Base-by-base conservation (phyloP, 164 flowering plant species). In the Houttuynia cordata region DNA sequence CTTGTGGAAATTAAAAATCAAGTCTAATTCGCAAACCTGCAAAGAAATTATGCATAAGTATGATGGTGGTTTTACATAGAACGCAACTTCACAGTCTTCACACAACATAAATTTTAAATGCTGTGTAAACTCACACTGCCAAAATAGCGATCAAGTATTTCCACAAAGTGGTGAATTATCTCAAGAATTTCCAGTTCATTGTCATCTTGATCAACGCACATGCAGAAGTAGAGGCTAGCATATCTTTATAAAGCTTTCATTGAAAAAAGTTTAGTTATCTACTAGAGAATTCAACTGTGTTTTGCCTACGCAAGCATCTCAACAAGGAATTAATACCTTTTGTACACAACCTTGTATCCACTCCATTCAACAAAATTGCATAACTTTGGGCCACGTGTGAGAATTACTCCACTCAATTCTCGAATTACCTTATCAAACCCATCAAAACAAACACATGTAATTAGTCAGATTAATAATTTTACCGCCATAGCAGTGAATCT, bases 321-420 rank as follows among this genome's bases (percentile, higher is more conserved):
- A 1, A 24, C 37, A 19, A 23, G 34, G 30, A 21, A n/a, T 30
- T 51, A 61, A 25, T 74, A 86, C 97, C 97, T 87, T 74, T 87
- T 88, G 64, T 91, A 91, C 39, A 87, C 96, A 75, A 87, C 95
- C 70, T 87, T 91, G 67, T 70, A 74, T 56, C 96, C 98, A 66
- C 95, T 81, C 95, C 96, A 91, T 23, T 91, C 96, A 24, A 91
- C 93, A 73, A 91, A 91, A 69, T 91, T 88, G 69, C 95, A 88
- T 54, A 86, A 86, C 75, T 91, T 91, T 23, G 96, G 98, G 12
- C 88, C 95, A 61, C 98, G 80, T 15, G 70, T 71, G 56, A 91
- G 87, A 77, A 91, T 83, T 39, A 80, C 78, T 23, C 95, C 95
- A 71, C 98, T 87, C 37, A 91, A 87, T 75, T 91, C 98, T 34